Evolutionary conservation across 2,329 filamentous ascomycete genomes (phyloP), one percentile per base, ranked within the genome.

Genomic region (Pseudodiploospora longispora): DNA sequence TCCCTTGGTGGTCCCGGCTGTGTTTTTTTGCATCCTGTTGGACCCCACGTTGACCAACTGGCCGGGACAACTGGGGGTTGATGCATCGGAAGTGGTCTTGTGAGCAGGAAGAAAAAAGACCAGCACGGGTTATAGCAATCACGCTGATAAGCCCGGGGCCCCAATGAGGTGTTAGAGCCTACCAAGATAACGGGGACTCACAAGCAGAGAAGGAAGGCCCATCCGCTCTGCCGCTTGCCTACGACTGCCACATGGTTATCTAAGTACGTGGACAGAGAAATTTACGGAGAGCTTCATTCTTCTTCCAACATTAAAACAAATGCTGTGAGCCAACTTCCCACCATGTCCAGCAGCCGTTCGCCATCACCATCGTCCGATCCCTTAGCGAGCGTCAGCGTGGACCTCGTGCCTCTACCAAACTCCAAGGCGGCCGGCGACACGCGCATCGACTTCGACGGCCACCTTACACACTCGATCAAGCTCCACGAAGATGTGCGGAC

Each of bases 401-500:
- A 76, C 49, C 56, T 82, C 27, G 65, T 75, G n/a, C 77, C 79
- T n/a, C 65, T 82, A 9, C 79, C 79, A 12, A 64, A 59, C 32
- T 75, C 78, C 65, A 82, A 80, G 61, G 57, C 66, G 1, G 72
- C 76, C 12, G 71, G 70, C 39, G 74, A 72, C 40, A 71, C 68
- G 10, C 63, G 63, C 28, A 64, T 80, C 42, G 70, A 76, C 55
- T 93, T 97, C 58, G 83, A 85, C 50, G 84, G 86, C 34, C 75
- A 93, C 42, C 73, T 96, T 31, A 65, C 72, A 19, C 69, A 76
- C 39, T 82, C 85, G 8, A 74, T 97, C 49, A 73, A 77, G 48
- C 77, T 97, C 10, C 85, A 87, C 57, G 89, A 96, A 63, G 90
- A 97, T 64, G 75, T 95, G 39, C 80, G 78, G 46, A 80, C 86